These are phyloP conservation scores for Coriolopsis trogii DNA, from an alignment of 1,284 basidiomycete genomes.

Conservation along the genomic window DNA sequence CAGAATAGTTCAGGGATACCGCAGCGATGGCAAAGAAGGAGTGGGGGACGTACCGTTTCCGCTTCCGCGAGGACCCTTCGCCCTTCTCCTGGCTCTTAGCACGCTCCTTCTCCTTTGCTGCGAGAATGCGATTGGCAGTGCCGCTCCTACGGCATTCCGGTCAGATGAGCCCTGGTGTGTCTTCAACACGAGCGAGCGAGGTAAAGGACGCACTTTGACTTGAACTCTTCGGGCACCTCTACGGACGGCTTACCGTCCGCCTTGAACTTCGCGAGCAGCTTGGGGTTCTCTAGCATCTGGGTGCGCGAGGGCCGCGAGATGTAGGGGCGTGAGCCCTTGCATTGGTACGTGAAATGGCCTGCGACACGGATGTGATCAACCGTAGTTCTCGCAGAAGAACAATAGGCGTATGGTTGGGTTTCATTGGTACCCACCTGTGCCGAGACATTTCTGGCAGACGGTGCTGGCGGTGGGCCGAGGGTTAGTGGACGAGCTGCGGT, in stretches of 20 bases:
- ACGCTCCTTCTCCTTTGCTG: conserved; percentile 73
- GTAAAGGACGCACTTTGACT: conserved; percentile 58
- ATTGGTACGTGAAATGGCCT: conserved; percentile 84
- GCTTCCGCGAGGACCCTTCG: conserved; percentile 49
- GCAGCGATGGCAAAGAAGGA: neutral
- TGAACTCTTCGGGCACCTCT: conserved; percentile 82
- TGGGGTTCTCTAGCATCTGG: conserved; percentile 74
- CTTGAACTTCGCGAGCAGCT: conserved; percentile 62
- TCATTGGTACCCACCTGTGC: conserved; percentile 49
- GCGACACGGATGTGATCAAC: neutral
- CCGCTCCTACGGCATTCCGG: conserved; percentile 49
- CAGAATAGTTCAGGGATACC: conserved; percentile 8
- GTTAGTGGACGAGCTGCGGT: conserved; percentile 57
- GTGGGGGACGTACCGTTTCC: conserved; percentile 47
- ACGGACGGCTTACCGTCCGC: conserved; percentile 67
- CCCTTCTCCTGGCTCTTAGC: conserved; percentile 45
- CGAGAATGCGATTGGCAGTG: conserved; percentile 73
- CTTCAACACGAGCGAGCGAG: neutral
- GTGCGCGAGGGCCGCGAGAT: conserved; percentile 78
- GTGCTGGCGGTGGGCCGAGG: conserved; percentile 66
- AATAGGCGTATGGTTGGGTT: too few species aligned
- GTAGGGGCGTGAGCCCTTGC: conserved; percentile 73
- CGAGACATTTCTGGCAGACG: conserved; percentile 78
- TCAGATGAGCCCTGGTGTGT: conserved; percentile 5
- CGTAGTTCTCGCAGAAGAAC: too few species aligned